Conservation (phyloP, 768 basidiomycete genomes). For the Scleroderma bovista region DNA sequence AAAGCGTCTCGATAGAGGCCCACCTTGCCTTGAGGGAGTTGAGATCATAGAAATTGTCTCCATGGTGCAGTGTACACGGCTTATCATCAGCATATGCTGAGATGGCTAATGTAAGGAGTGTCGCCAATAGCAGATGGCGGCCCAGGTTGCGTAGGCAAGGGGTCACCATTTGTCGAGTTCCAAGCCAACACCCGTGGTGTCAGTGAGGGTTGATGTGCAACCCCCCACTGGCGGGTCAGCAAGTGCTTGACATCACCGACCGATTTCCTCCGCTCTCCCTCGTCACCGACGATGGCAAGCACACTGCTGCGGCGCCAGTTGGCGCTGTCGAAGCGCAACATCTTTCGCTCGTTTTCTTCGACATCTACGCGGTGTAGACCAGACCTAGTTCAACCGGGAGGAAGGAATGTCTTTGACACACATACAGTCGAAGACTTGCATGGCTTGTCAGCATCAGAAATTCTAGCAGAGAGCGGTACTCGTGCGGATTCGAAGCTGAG, state of each 20-base stretch:
- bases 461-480: constrained; percentile 68
- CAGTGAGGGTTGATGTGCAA: not conserved
- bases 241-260: constrained; percentile 15
- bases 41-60: constrained; percentile 60
- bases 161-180: constrained; percentile 1
- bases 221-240: constrained; percentile 10
- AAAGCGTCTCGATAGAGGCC: constrained; percentile 5
- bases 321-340: constrained; percentile 26
- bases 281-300: constrained; percentile 51
- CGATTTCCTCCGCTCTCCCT: constrained; percentile 21
- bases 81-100: constrained; percentile 36
- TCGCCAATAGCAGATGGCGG: constrained; percentile 3
- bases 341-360: constrained; percentile 22
- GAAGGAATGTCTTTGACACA: constrained; percentile 54
- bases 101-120: constrained; percentile 3
- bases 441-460: constrained; percentile 69
- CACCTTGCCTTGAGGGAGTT: constrained; percentile 57
- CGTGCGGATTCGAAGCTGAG: constrained; percentile 76
- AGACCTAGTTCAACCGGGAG: constrained; percentile 22
- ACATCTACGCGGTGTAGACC: constrained; percentile 18
- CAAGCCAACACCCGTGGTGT: too few species aligned
- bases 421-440: constrained; percentile 85
- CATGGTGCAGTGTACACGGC: constrained; percentile 55
- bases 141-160: not conserved
- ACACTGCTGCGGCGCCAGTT: constrained; percentile 59